These are phyloP conservation scores for Aquilaria agallochum DNA, from an alignment of 441 rosid genomes.

Conservation along the genomic window DNA sequence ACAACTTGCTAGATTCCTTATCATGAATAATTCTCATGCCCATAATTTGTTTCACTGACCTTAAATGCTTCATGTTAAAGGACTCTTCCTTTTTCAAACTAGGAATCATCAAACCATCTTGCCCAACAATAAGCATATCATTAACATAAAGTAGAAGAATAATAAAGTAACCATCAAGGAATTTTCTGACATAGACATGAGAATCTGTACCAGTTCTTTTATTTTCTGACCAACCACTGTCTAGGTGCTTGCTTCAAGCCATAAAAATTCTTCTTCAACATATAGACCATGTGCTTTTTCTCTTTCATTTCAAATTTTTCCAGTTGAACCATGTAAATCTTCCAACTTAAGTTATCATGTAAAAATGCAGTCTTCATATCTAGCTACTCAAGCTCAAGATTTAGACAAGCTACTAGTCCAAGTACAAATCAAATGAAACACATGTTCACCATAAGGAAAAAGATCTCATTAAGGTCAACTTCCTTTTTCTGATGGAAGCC, in stretches of 20 bases:
- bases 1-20: too few species aligned
- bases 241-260: not conserved
- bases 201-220: not conserved
- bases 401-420: not conserved
- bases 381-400: not conserved
- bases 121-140: too few species aligned
- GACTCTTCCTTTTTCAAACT: not conserved
- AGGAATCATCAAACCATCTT: not conserved
- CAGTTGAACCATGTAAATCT: too few species aligned
- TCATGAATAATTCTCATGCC: too few species aligned
- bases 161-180: not conserved
- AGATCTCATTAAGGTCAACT: too few species aligned
- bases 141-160: not conserved
- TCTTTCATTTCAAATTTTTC: too few species aligned
- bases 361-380: too few species aligned
- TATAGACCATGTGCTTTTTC: too few species aligned
- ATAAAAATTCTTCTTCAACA: too few species aligned
- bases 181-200: not conserved
- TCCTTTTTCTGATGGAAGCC: not conserved
- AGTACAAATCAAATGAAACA: not conserved
- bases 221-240: not conserved
- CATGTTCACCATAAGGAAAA: not conserved
- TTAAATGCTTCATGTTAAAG: not conserved
- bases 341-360: too few species aligned
- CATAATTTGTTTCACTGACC: too few species aligned